Base-by-base conservation (phyloP, 148 eudicot species). In the Oxyria digyna region DNA sequence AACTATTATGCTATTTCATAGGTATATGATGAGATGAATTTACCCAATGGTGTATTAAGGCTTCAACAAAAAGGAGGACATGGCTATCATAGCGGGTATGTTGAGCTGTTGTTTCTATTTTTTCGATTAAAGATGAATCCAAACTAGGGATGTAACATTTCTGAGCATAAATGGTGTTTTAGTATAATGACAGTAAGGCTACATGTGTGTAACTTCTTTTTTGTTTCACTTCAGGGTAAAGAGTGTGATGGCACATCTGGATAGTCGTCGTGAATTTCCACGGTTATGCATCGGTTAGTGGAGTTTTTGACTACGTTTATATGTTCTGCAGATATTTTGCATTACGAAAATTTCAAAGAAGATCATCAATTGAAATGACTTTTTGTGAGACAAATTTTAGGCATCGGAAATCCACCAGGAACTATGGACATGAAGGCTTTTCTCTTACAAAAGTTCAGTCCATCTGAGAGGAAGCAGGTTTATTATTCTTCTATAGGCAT, bases 61-160 rank as follows among this genome's bases (percentile, higher is more conserved):
- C 79, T 95, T 83, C 97, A 91, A 81, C 99, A 85, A 0, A 95
- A 83, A 89, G 99, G 87, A 77, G 97, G 99, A 71, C 94, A 88
- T 80, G 97, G 94, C 48, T 83, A 95, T 82, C 96, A 95, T 72
- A 95, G 89, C 20, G 99, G 99, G 99, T 95, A 88, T 72, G 68
- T 42, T 62, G 37, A 29, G 31, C 31, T 24, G 1, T 54, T 50
- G 24, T 21, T 50, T 18, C 14, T 8, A 23, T 54, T 54, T 9
- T 0, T 54, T 38, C 9, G 49, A 15, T 23, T 54, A 24, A 54
- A 54, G 62, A 54, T 23, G 15, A 54, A 11, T 54, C 24, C 14
- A 14, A 23, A 54, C 41, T 38, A 15, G 62, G 31, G 31, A 9
- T 21, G 32, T 8, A 50, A 21, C 57, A 50, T 20, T 26, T 9